A percentile compares a stretch with the other conserved stretches of the same genome.
Conservation (phyloP, 2,329 filamentous ascomycete species). For the Exophiala viscosa region DNA sequence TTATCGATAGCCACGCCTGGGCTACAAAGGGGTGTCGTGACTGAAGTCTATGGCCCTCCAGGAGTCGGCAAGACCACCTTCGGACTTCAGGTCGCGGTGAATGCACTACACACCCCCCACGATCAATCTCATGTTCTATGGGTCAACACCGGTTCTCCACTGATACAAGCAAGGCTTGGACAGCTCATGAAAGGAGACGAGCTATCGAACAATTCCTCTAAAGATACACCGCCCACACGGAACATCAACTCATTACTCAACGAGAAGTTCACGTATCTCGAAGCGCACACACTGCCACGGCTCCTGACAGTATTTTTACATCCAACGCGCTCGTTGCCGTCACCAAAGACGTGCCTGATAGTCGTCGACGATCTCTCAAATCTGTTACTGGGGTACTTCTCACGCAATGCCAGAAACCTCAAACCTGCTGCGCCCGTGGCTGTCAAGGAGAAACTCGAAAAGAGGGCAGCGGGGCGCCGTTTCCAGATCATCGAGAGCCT, state of each 20-base stretch:
- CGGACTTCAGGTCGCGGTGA: slow-evolving; percentile 66
- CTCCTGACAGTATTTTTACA: slow-evolving; percentile 69
- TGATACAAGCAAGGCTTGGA: slow-evolving; percentile 48
- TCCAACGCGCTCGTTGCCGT: slow-evolving; percentile 62
- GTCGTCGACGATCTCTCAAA: slow-evolving; percentile 76
- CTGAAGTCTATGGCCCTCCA: slow-evolving; percentile 83
- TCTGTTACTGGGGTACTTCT: slow-evolving; percentile 72
- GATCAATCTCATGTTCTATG: slow-evolving; percentile 60
- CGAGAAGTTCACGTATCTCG: slow-evolving; percentile 63
- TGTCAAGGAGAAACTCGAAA: slow-evolving; percentile 40
- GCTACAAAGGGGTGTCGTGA: slow-evolving; percentile 65
- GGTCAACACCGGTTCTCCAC: slow-evolving; percentile 58
- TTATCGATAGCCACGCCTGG: slow-evolving; percentile 16
- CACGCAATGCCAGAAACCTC: slow-evolving; percentile 48
- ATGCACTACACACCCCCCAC: slow-evolving; percentile 57
- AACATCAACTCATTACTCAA: slow-evolving; percentile 20
- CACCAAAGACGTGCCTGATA: slow-evolving; percentile 61
- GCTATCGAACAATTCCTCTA: slow-evolving; percentile 8
- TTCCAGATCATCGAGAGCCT: slow-evolving; percentile 62
- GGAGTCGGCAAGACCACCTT: slow-evolving; percentile 81
- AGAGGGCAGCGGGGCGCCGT: slow-evolving; percentile 46
- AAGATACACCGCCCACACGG: not conserved
- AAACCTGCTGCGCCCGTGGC: slow-evolving; percentile 22
- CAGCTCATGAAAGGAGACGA: slow-evolving; percentile 39
- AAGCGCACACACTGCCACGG: slow-evolving; percentile 57